These are phyloP conservation scores for Salix udensis DNA, from an alignment of 345 rosid species.

Conservation along the genomic window DNA sequence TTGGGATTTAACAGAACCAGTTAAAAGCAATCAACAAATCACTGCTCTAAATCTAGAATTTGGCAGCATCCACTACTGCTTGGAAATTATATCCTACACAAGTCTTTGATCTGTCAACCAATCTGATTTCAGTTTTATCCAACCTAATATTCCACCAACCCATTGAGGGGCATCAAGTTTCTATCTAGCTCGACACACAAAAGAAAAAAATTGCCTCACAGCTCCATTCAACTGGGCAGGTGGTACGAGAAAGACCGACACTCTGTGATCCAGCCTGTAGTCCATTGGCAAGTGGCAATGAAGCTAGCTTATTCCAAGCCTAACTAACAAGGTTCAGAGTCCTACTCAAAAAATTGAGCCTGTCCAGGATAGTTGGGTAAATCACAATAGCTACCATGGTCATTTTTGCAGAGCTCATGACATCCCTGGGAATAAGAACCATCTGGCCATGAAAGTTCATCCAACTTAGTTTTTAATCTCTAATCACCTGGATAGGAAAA, in stretches of 20 bases:
- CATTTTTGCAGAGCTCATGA: not conserved
- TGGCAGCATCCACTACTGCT: not conserved
- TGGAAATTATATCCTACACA: not conserved
- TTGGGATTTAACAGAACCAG: not conserved
- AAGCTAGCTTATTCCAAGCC: not conserved
- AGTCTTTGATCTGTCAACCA: not conserved
- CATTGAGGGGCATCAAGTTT: not conserved
- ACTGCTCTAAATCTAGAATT: not conserved
- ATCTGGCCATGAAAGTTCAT: not conserved
- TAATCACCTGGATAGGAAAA: not conserved
- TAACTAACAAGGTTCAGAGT: not conserved
- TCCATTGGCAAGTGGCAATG: not conserved
- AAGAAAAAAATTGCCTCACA: not conserved
- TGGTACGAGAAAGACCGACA: not conserved
- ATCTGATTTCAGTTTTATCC: not conserved
- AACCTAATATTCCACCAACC: not conserved
- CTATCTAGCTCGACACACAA: not conserved
- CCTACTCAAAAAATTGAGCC: not conserved
- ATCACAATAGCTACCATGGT: not conserved
- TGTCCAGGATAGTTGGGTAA: not conserved
- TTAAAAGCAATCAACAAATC: not conserved
- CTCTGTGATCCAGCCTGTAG: not conserved
- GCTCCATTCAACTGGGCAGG: not conserved
- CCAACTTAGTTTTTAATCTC: not conserved
- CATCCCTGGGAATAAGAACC: not conserved